phyloP scores from a whole-genome alignment of 148 eudicot genomes.

The Spergularia bocconei region DNA sequence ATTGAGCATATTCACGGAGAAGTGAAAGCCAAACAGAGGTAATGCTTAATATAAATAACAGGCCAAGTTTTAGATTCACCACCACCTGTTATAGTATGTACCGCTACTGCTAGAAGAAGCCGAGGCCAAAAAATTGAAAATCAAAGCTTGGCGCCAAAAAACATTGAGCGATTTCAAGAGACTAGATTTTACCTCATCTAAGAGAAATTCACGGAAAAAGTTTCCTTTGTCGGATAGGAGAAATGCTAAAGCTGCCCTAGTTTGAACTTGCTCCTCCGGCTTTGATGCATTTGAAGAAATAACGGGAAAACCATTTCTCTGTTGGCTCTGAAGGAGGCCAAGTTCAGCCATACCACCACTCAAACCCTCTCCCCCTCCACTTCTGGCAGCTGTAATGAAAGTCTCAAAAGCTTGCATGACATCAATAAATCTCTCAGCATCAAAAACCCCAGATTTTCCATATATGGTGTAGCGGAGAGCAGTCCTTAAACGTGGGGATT shows the following conservation, averaged over 20 bases:
- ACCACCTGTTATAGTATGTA: too few species aligned
- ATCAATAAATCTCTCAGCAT: slow-evolving; percentile 97
- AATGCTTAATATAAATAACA: too few species aligned
- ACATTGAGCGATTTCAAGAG: background rate
- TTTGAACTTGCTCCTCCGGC: slow-evolving; percentile 62
- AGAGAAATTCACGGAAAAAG: slow-evolving; percentile 91
- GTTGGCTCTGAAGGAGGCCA: slow-evolving; percentile 66
- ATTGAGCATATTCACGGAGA: too few species aligned
- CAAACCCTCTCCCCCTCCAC: slow-evolving; percentile 91
- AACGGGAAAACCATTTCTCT: slow-evolving; percentile 31
- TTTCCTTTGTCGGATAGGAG: slow-evolving; percentile 83
- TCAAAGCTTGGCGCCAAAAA: too few species aligned
- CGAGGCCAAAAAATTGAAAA: too few species aligned
- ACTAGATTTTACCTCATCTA: slow-evolving; percentile 72
- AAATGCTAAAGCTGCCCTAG: slow-evolving; percentile 89
- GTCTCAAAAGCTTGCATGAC: slow-evolving; percentile 99
- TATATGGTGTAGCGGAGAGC: slow-evolving; percentile 95
- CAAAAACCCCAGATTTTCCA: slow-evolving; percentile 93
- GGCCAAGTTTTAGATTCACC: too few species aligned
- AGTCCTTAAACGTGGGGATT: slow-evolving; percentile 87
- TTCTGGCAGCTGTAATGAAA: slow-evolving; percentile 89
- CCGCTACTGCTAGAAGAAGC: too few species aligned
- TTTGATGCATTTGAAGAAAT: slow-evolving; percentile 40
- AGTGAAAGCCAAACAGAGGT: too few species aligned
- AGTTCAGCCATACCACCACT: slow-evolving; percentile 93